These are phyloP conservation scores for Fusarium albidum DNA, from an alignment of 2,329 filamentous ascomycete species.

Conservation along the genomic window DNA sequence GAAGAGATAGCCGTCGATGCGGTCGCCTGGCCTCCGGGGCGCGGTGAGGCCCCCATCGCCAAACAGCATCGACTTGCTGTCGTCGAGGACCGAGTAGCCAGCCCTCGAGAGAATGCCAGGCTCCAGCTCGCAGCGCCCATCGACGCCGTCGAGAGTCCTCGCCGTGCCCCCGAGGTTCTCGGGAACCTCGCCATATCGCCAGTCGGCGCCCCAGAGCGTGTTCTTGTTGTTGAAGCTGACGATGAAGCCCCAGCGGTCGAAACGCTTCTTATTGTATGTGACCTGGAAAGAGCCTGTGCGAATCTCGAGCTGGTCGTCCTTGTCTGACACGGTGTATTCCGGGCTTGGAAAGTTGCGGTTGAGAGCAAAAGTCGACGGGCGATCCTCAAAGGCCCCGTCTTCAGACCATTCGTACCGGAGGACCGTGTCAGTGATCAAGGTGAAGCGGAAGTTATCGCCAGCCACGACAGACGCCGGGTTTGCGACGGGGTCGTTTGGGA, in stretches of 20 bases:
- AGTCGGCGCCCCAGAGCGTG: slow-evolving; percentile 49
- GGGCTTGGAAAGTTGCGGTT: slow-evolving; percentile 55
- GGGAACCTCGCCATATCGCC: slow-evolving; percentile 55
- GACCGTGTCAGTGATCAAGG: slow-evolving; percentile 62
- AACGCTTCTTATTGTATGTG: slow-evolving; percentile 65
- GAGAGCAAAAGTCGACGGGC: slow-evolving; percentile 68
- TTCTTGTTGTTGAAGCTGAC: slow-evolving; percentile 53
- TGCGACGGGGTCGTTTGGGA: slow-evolving; percentile 29
- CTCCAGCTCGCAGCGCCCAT: slow-evolving; percentile 60
- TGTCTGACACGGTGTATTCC: slow-evolving; percentile 57
- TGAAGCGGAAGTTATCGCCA: slow-evolving; percentile 62
- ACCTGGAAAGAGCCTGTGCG: slow-evolving; percentile 63
- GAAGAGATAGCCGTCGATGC: slow-evolving; percentile 68
- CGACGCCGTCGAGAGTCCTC: slow-evolving; percentile 61
- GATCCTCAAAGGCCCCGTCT: slow-evolving; percentile 68
- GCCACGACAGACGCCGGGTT: slow-evolving; percentile 26
- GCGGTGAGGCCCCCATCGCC: slow-evolving; percentile 61
- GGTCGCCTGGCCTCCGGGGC: slow-evolving; percentile 53
- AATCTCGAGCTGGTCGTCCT: slow-evolving; percentile 59
- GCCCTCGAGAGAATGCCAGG: slow-evolving; percentile 58
- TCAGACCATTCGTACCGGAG: slow-evolving; percentile 69
- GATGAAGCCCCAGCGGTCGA: slow-evolving; percentile 58
- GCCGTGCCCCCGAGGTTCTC: slow-evolving; percentile 57
- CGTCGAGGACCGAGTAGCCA: slow-evolving; percentile 63
- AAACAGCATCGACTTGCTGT: slow-evolving; percentile 65